Base-by-base conservation (phyloP, 2,329 filamentous ascomycete genomes). In the Bipolaris sorokiniana region DNA sequence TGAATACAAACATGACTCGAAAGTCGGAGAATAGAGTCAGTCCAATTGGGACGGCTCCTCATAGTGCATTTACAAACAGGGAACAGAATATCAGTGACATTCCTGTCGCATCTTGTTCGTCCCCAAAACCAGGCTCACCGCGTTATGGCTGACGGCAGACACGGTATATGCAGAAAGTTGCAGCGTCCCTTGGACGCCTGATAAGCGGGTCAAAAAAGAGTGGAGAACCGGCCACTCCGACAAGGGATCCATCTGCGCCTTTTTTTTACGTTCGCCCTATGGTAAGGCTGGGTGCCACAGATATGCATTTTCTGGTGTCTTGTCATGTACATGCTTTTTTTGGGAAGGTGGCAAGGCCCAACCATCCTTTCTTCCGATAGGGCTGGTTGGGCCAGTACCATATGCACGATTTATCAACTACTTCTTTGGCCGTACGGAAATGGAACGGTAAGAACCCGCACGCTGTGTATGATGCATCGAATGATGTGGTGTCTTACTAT, bases 201-300 rank as follows among this genome's bases (percentile, higher is more conserved):
- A 42, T n/a, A 18, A 44, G 45, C 16, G 23, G 42, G 47, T 50
- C 23, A 23, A 47, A 26, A 42, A 42, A 42, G 48, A 52, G 50
- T 53, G 55, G 58, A 53, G 44, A 46, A 41, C 20, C 55, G 41
- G 41, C 34, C 31, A 58, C 26, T 7, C 48, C 46, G 56, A 22
- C 22, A 26, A n/a, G 9, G 26, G 18, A 7, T 41, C 28, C 13
- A 16, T 22, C 37, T 53, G 36, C 37, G 33, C 26, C 22, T 28
- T 31, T 31, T 31, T 44, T 13, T 46, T 38, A 15, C 7, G 18
- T 9, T 18, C 10, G 31, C 28, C 31, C 42, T 48, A 22, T 48
- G 44, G 16, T 48, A 48, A 40, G 41, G 22, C 36, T 42, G 44
- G 2, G 20, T 53, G 28, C 42, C 26, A 37, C 16, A 52, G 28